Base-by-base conservation (phyloP, 2,329 filamentous ascomycete species). In the Ophiostoma pallidulum region DNA sequence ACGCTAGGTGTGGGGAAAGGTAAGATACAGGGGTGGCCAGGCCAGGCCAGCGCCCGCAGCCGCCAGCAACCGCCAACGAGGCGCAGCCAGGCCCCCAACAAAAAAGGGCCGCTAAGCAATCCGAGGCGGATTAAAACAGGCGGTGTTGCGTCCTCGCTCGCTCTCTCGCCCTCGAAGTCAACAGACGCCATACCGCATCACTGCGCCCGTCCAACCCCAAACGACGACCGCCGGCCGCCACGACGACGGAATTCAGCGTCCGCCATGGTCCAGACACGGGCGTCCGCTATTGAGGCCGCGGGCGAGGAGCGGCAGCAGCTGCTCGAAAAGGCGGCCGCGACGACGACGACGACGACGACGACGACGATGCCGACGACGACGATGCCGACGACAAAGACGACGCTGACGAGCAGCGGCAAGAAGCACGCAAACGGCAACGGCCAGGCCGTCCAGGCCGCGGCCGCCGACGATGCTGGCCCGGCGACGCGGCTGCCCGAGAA, bases 401-500 rank as follows among this genome's bases (percentile, higher is more conserved):
- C 41, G 39, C 37, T 28, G 41, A 26, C 18, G 7, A 2, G 59
- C 61, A n/a, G n/a, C 24, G 10, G 24, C 24, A 28, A 51, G 60
- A 39, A 55, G 3, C 13, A 22, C 24, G 18, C 16, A 20, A 8
- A 16, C 13, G 40, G 12, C 38, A 4, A 16, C 24, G 6, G 24
- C 24, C 9, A 24, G 8, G 40, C 8, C 13, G 28, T 38, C n/a
- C 33, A 22, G 13, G 35, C 8, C 46, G 59, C 62, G 49, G 60
- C 58, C 35, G 62, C 64, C 37, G 12, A 33, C 16, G 7, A 39
- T 18, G 40, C 24, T 36, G 41, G n/a, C 8, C 33, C 16, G 20
- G 12, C 24, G 18, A 47, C 39, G 6, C 39, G 8, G 18, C 48
- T 58, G 26, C 51, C 47, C 1, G 53, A 72, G 33, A 79, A 76